phyloP scores from a whole-genome alignment of 2,329 filamentous ascomycete species.

The Plenodomus biglobosus region DNA sequence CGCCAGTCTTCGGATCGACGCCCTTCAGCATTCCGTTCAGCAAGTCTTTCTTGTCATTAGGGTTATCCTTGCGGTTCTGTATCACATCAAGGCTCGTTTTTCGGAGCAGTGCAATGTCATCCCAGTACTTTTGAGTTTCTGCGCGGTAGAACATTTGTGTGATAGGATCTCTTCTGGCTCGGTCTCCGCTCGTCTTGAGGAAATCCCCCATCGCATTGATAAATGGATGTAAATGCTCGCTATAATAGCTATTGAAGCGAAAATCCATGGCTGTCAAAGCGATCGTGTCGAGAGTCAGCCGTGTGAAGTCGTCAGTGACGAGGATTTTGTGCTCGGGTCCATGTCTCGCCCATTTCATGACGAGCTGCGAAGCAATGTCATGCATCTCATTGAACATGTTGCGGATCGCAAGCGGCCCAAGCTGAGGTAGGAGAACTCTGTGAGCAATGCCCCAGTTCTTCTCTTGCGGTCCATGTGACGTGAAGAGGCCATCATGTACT shows the following conservation, averaged over 20 bases:
- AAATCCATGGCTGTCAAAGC: constrained; percentile 48
- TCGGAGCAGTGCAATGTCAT: constrained; percentile 57
- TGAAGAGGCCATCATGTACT: constrained; percentile 47
- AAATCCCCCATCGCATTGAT: constrained; percentile 44
- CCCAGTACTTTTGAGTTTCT: constrained; percentile 53
- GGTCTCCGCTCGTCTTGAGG: constrained; percentile 39
- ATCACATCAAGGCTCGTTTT: constrained; percentile 60
- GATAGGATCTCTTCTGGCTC: constrained; percentile 34
- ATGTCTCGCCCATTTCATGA: constrained; percentile 68
- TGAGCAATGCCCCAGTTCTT: constrained; percentile 60
- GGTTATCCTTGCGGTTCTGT: constrained; percentile 56
- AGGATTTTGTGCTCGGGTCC: constrained; percentile 36
- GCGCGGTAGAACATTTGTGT: constrained; percentile 40
- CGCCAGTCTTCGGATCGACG: constrained; percentile 63
- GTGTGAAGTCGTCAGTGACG: constrained; percentile 44
- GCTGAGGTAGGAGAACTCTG: constrained; percentile 66
- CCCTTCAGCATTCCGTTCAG: constrained; percentile 62
- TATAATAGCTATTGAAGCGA: constrained; percentile 48
- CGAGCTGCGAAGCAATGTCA: constrained; percentile 66
- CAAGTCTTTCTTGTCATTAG: constrained; percentile 60
- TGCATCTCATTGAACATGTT: constrained; percentile 62
- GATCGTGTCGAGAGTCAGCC: constrained; percentile 43
- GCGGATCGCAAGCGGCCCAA: constrained; percentile 68
- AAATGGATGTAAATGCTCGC: constrained; percentile 42
- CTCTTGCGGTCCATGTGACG: constrained; percentile 43